A percentile compares a stretch with the other conserved stretches of the same genome.
phyloP scores from a whole-genome alignment of 352 stramenopile genomes.

The Phytophthora hibernalis region DNA sequence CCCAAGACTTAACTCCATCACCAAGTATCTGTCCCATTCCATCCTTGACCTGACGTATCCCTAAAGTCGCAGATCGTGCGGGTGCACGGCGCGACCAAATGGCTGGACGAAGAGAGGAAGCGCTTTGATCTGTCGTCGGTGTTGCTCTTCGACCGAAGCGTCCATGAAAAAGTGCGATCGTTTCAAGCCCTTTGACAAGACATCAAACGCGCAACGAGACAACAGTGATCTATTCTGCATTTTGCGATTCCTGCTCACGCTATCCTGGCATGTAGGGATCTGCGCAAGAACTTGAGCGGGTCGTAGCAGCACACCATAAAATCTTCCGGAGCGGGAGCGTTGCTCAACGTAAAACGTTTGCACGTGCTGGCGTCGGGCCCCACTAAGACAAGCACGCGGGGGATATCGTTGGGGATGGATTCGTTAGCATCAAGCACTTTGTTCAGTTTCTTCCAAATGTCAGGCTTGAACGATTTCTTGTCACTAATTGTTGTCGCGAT shows the following conservation, averaged over 20 bases:
- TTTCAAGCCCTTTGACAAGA: too few relatives aligned
- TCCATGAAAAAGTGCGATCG: too few relatives aligned
- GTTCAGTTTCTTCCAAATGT: constrained; percentile 24
- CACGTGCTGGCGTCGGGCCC: constrained; percentile 31
- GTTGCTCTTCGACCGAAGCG: not conserved
- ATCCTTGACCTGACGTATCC: constrained; percentile 33
- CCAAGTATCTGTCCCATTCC: constrained; percentile 49
- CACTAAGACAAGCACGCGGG: constrained; percentile 34
- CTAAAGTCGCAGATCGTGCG: too few relatives aligned
- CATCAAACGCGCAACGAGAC: too few relatives aligned
- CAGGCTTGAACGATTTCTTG: constrained; percentile 25
- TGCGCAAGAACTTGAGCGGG: constrained; percentile 20
- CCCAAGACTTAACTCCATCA: too few relatives aligned
- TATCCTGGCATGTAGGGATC: constrained; percentile 4
- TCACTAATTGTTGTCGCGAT: constrained; percentile 26
- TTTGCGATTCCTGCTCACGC: constrained; percentile 10
- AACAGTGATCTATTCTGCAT: not conserved
- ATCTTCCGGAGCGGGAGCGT: constrained; percentile 16
- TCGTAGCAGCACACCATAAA: constrained; percentile 41
- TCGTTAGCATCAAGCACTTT: constrained; percentile 26
- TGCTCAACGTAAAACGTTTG: constrained; percentile 23
- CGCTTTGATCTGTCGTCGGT: not conserved
- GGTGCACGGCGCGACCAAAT: constrained; percentile 6
- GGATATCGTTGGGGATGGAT: constrained; percentile 7
- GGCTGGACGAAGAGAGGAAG: constrained; percentile 8